Evolutionary conservation across 2,329 filamentous ascomycete species (phyloP), one percentile per base, ranked within the genome.

Genomic region (Aspergillus alliaceus): DNA sequence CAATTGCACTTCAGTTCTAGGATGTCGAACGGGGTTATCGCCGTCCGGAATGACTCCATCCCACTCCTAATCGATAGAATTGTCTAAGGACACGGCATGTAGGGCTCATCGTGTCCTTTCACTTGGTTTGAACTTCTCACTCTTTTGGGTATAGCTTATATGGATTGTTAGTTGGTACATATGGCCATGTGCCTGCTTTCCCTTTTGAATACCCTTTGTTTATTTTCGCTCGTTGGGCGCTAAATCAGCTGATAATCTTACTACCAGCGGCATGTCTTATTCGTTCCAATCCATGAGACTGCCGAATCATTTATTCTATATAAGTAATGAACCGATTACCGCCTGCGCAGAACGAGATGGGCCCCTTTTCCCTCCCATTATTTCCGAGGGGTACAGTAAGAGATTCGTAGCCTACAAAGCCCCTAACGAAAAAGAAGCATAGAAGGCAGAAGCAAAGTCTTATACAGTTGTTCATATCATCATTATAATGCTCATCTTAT

Each of bases 401-500:
- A n/a, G n/a, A n/a, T n/a, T n/a, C n/a, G n/a, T n/a, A n/a, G n/a
- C n/a, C 7, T 34, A 14, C 12, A 9, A 34, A n/a, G n/a, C n/a
- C n/a, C n/a, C 31, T 34, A 12, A 34, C 31, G 12, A 34, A 34
- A 34, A 34, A n/a, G n/a, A n/a, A n/a, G n/a, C n/a, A n/a, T n/a
- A 34, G 6, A 12, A 34, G 3, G 31, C 5, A 29, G 5, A 29
- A 15, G 7, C 15, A 6, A 20, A 12, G 20, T 47, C 44, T 20
- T 14, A 47, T 20, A 47, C 25, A 47, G 11, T 29, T 31, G 11
- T 27, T 47, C 44, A 47, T 47, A 20, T 47, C 44, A 47, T 47
- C 44, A 47, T 47, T 47, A 47, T 31, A 29, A 14, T 11, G n/a
- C 22, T 24, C 22, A 27, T 44, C 22, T 24, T 18, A 12, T 6